Evolutionary conservation across 179 eudicot genomes (phyloP).

Genomic region (Patellifolia procumbens): DNA sequence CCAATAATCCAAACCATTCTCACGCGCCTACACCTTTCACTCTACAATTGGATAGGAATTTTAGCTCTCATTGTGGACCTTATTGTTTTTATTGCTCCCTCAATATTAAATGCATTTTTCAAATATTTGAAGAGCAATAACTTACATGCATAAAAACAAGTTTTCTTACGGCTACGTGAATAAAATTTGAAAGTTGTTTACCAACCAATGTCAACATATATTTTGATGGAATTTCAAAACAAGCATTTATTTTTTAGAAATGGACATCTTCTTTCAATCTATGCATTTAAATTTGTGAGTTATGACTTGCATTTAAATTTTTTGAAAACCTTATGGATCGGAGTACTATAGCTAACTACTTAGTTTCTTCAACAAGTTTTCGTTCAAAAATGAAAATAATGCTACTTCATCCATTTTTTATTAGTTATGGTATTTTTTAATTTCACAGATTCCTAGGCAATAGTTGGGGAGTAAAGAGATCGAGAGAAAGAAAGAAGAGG

Average conservation of each 20-base stretch:
- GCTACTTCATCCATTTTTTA: too few relatives aligned
- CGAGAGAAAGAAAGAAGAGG: too few relatives aligned
- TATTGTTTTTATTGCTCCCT: constrained; percentile 15
- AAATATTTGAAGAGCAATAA: constrained; percentile 8
- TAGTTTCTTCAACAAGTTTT: too few relatives aligned
- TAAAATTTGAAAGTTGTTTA: not conserved
- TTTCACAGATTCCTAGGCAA: too few relatives aligned
- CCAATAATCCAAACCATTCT: not conserved
- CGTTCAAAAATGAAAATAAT: too few relatives aligned
- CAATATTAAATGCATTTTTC: constrained; percentile 2
- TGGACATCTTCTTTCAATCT: constrained; percentile 4
- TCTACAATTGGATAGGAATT: not conserved
- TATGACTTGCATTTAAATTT: not conserved
- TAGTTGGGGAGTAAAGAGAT: too few relatives aligned
- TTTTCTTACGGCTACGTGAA: too few relatives aligned
- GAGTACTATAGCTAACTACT: too few relatives aligned
- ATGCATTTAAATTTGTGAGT: not conserved
- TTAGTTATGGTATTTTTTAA: too few relatives aligned
- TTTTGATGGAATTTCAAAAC: not conserved
- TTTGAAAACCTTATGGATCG: too few relatives aligned
- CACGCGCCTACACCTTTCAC: not conserved
- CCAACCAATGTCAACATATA: not conserved
- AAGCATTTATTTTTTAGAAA: constrained; percentile 13
- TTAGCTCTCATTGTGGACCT: constrained; percentile 10
- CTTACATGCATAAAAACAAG: too few relatives aligned